phyloP scores from a whole-genome alignment of 768 basidiomycete species.

The Leccinum rimulosum region DNA sequence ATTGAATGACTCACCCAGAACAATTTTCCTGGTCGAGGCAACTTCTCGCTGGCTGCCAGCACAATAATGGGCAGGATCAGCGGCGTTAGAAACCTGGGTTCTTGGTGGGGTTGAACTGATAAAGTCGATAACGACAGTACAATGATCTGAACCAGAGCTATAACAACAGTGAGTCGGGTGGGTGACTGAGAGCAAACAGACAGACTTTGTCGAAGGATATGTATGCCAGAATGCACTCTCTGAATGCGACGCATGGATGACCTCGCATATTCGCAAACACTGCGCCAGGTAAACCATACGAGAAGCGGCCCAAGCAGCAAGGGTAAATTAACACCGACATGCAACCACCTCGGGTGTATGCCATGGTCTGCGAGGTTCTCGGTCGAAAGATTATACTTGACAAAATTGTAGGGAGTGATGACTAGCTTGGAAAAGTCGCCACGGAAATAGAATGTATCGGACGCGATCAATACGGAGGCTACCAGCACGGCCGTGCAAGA shows the following conservation, averaged over 20 bases:
- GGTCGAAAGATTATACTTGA: slow-evolving; percentile 37
- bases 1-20: slow-evolving; percentile 33
- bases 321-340: slow-evolving; percentile 38
- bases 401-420: slow-evolving; percentile 38
- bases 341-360: slow-evolving; percentile 40
- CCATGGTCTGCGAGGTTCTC: slow-evolving; percentile 39
- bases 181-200: neutral
- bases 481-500: slow-evolving; percentile 19
- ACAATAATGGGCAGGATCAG: slow-evolving; percentile 34
- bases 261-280: slow-evolving; percentile 6
- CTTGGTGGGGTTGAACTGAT: slow-evolving; percentile 39
- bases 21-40: slow-evolving; percentile 23
- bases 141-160: slow-evolving; percentile 32
- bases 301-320: slow-evolving; percentile 38
- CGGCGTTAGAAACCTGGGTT: slow-evolving; percentile 38
- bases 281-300: slow-evolving; percentile 21
- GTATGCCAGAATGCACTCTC: slow-evolving; percentile 10
- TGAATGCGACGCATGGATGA: neutral
- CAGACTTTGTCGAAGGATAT: slow-evolving; percentile 21
- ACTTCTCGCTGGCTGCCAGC: slow-evolving; percentile 26
- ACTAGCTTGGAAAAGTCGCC: slow-evolving; percentile 19
- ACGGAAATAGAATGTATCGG: slow-evolving; percentile 36
- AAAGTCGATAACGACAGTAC: slow-evolving; percentile 28
- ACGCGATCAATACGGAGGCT: slow-evolving; percentile 19
- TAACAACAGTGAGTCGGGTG: slow-evolving; percentile 1